Evolutionary conservation across 257 asterid genomes (phyloP).

Genomic region (Dorcoceras hygrometricum): DNA sequence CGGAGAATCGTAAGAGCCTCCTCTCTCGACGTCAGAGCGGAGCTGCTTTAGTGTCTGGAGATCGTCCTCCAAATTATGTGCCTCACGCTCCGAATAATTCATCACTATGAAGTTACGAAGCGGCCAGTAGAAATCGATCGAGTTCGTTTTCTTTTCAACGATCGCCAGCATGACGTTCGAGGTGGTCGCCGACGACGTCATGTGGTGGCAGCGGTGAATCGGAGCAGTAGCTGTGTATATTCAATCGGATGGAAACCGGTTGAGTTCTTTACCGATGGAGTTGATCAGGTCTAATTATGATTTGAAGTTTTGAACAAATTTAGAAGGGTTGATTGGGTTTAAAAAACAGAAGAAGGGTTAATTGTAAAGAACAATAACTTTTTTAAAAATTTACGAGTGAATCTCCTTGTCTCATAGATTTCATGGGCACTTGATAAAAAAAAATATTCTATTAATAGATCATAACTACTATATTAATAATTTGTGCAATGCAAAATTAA

Average conservation of each 20-base stretch:
- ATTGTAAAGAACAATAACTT: too few species aligned
- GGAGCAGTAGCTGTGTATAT: background rate
- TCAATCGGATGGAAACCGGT: background rate
- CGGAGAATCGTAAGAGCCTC: slow-evolving; percentile 55
- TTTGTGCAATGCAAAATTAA: too few species aligned
- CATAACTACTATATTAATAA: too few species aligned
- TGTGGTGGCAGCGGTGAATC: slow-evolving; percentile 10
- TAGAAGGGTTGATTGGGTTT: too few species aligned
- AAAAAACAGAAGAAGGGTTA: too few species aligned
- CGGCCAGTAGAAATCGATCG: slow-evolving; percentile 26
- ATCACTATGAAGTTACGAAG: background rate
- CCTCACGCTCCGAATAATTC: slow-evolving; percentile 21
- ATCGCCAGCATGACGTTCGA: background rate
- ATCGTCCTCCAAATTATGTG: slow-evolving; percentile 86
- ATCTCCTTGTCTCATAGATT: too few species aligned
- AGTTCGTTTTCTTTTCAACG: background rate
- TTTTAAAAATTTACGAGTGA: too few species aligned
- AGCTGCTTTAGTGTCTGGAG: slow-evolving; percentile 68
- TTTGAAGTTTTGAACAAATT: too few species aligned
- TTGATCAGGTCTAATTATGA: background rate
- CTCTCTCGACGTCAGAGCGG: slow-evolving; percentile 72
- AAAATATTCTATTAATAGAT: too few species aligned
- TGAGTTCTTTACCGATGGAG: too few species aligned
- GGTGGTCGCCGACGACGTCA: background rate
- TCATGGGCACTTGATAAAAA: too few species aligned